A percentile compares a stretch with the other conserved stretches of the same genome.
phyloP scores from a whole-genome alignment of 2,329 filamentous ascomycete species.

The Fusarium multiceps region DNA sequence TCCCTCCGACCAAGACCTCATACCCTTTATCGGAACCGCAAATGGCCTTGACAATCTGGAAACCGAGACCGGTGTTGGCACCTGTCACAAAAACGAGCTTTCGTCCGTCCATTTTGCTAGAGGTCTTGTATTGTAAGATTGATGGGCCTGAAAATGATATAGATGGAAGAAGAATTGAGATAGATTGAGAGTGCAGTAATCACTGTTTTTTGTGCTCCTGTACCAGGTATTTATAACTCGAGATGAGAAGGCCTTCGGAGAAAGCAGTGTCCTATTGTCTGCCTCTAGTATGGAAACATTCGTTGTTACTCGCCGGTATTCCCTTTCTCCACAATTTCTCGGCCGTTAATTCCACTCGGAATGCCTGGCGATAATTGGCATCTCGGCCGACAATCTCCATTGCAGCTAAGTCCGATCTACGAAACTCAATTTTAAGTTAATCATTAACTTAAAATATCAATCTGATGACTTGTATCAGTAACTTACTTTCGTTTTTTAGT shows the following conservation, averaged over 20 bases:
- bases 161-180: background rate
- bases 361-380: background rate
- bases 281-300: background rate
- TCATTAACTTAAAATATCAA: too few relatives aligned
- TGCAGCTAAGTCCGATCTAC: slow-evolving; percentile 48
- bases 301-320: rapidly evolving
- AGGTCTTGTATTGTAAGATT: background rate
- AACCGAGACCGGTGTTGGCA: background rate
- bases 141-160: background rate
- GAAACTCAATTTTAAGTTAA: too few relatives aligned
- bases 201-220: too few relatives aligned
- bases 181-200: background rate
- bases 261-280: background rate
- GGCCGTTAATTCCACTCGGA: background rate
- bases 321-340: background rate
- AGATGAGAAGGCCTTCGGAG: too few relatives aligned
- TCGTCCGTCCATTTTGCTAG: background rate
- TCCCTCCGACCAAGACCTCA: background rate
- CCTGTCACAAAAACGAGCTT: slow-evolving; percentile 1
- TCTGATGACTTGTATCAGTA: too few relatives aligned
- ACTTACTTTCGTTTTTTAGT: too few relatives aligned
- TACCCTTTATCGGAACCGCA: background rate
- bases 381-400: slow-evolving; percentile 1
- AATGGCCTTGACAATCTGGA: background rate
- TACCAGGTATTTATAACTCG: too few relatives aligned